Evolutionary conservation across 2,329 filamentous ascomycete genomes (phyloP), one percentile per base, ranked within the genome.

Genomic region (Pseudogymnoascus sp.): DNA sequence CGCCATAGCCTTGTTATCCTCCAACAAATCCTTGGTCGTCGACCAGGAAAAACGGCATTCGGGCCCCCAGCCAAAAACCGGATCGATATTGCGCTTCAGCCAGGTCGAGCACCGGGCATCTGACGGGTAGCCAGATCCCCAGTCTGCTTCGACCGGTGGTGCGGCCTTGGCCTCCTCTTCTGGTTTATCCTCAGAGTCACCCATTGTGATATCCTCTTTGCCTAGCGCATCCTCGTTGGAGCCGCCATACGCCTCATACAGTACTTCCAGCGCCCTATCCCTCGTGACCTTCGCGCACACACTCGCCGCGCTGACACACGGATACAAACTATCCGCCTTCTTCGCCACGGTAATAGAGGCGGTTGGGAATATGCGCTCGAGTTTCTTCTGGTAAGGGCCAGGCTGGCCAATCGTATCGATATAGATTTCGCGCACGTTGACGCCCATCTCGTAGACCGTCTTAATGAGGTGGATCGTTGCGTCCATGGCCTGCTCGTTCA

Each of bases 31-130:
- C 75, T 95, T 96, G 1, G 89, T 89, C 0, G 94, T 97, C 0
- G 88, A 89, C 94, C 94, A 99, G 69, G 91, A 96, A 70, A 96
- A 97, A 3, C 94, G 81, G 71, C 90, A 95, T 74, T 97, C 92
- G 21, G 82, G 82, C 0, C 92, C 92, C 92, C 94, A 99, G 12
- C 94, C 94, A 75, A 97, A 99, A 1, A 97, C 75, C 2, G 90
- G 89, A 69, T 99, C 86, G 85, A 96, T 92, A 65, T 92, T 94
- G 37, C 76, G 76, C 74, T 85, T 89, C 70, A 99, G 72, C 92
- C 94, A 99, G 19, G 75, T 73, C 1, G 87, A 83, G 67, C 91
- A 95, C 63, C 88, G 82, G 18, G 80, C 84, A 73, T 99, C 94
- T 1, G 88, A 90, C 0, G 94, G 94, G 71, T 99, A 99, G 0